Percentiles rank a stretch among this genome's conserved stretches.
Conservation (phyloP, 371 early-diverging fungal species). For the Circinella umbellata region DNA sequence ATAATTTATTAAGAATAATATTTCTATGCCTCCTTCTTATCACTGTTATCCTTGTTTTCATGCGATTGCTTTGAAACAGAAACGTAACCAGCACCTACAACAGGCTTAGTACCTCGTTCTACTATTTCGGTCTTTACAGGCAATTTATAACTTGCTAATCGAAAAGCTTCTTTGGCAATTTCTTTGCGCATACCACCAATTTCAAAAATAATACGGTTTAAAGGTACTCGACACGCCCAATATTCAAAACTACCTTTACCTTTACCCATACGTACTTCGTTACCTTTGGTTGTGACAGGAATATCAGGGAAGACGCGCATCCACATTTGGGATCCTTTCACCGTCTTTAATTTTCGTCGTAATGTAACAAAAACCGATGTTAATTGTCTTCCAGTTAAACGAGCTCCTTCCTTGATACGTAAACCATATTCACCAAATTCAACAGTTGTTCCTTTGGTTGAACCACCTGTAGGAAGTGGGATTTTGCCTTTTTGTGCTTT, state of each 20-base stretch:
- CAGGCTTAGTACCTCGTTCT: conserved; percentile 59
- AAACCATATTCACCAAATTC: conserved; percentile 92
- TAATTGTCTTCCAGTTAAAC: conserved; percentile 84
- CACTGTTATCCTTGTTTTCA: not conserved
- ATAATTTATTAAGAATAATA: not conserved
- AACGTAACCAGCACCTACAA: conserved; percentile 53
- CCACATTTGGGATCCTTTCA: conserved; percentile 89
- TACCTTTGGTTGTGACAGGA: conserved; percentile 91
- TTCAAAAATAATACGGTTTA: conserved; percentile 89
- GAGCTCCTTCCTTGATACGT: conserved; percentile 82
- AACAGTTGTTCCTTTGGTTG: conserved; percentile 86
- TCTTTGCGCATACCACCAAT: conserved; percentile 77
- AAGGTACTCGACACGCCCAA: conserved; percentile 90
- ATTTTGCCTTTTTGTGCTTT: conserved; percentile 92
- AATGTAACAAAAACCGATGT: conserved; percentile 79
- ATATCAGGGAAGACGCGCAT: conserved; percentile 92
- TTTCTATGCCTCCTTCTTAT: not conserved
- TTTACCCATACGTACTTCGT: conserved; percentile 96
- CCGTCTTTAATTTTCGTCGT: conserved; percentile 81
- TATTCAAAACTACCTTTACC: conserved; percentile 96
- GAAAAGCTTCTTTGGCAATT: conserved; percentile 81
- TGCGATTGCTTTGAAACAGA: not conserved
- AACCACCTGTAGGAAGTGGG: conserved; percentile 81
- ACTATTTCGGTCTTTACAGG: conserved; percentile 83
- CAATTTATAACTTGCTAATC: conserved; percentile 71